Evolutionary conservation across 768 basidiomycete species (phyloP), one percentile per base, ranked within the genome.

Genomic region (Leccinellum luteum): DNA sequence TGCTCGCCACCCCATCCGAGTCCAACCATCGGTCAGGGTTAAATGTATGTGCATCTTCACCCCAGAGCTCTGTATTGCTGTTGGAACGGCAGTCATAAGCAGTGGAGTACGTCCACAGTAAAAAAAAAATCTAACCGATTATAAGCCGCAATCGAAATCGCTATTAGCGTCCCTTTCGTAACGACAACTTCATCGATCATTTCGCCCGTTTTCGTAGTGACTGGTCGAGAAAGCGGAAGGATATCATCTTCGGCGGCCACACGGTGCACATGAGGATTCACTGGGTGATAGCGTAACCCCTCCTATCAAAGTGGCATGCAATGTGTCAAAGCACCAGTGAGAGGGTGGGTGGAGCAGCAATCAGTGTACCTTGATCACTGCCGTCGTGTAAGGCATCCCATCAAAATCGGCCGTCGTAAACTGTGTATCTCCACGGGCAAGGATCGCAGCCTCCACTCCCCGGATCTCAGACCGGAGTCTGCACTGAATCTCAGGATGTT

Each of bases 151-250:
- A 84, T 78, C 9, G 84, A 85, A 6, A 78, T 63, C 25, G 84
- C 10, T 43, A 43, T 6, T 10, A 6, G 79, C 34, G 76, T 78
- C 9, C 82, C 81, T 58, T 81, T 79, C 1, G 79, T 77, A 21
- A 86, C 71, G 2, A 78, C 75, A 13, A 86, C 52, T 52, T 80
- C 73, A 8, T 62, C 68, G 44, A 81, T 64, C 9, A 71, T 54
- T 55, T 78, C 69, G 5, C 84, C 85, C 1, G 75, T 74, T 25
- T 70, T 71, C 4, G 77, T 79, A 50, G 61, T 72, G 50, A 85
- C 76, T 1, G 84, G 82, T 55, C 70, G 77, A 6, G 82, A 79
- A 34, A 90, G 77, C 0, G 88, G 85, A 19, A 89, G 64, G 28
- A 85, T 51, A 19, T 85, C 81, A 61, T 89, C 85, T 19, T 72